These are phyloP conservation scores for Mycosphaerella sp. DNA, from an alignment of 2,329 filamentous ascomycete genomes.

Conservation along the genomic window DNA sequence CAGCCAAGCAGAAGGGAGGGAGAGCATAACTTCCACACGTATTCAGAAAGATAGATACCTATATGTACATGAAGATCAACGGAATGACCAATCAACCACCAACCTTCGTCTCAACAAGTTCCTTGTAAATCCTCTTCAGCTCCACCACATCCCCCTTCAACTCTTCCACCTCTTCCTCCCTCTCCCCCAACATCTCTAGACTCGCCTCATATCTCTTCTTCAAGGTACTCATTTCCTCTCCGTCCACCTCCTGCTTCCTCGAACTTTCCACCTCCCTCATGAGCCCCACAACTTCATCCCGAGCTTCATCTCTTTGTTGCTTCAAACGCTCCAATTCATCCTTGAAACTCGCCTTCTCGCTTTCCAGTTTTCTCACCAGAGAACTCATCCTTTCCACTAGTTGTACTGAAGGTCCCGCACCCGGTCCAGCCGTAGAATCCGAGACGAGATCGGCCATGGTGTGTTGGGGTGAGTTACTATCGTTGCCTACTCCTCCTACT, in stretches of 20 bases:
- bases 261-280: constrained; percentile 81
- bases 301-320: constrained; percentile 82
- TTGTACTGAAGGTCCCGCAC: constrained; percentile 83
- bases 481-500: constrained; percentile 42
- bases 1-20: too few relatives aligned
- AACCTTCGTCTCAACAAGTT: constrained; percentile 61
- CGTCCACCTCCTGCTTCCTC: constrained; percentile 54
- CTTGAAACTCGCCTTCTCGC: constrained; percentile 79
- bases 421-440: constrained; percentile 63
- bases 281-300: constrained; percentile 80
- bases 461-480: constrained; percentile 57
- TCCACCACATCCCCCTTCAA: constrained; percentile 81
- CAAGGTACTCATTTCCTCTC: constrained; percentile 64
- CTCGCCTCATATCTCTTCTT: constrained; percentile 80
- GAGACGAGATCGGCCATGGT: constrained; percentile 52
- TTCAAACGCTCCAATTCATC: constrained; percentile 78
- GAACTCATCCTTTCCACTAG: constrained; percentile 95
- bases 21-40: too few relatives aligned
- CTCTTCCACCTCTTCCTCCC: constrained; percentile 92
- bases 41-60: too few relatives aligned
- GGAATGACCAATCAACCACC: not conserved
- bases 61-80: too few relatives aligned
- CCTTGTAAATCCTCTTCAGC: constrained; percentile 92
- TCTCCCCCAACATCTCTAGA: constrained; percentile 91
- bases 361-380: constrained; percentile 82